Base-by-base conservation (phyloP, 805 yeast species). In the Candida lessepsii region DNA sequence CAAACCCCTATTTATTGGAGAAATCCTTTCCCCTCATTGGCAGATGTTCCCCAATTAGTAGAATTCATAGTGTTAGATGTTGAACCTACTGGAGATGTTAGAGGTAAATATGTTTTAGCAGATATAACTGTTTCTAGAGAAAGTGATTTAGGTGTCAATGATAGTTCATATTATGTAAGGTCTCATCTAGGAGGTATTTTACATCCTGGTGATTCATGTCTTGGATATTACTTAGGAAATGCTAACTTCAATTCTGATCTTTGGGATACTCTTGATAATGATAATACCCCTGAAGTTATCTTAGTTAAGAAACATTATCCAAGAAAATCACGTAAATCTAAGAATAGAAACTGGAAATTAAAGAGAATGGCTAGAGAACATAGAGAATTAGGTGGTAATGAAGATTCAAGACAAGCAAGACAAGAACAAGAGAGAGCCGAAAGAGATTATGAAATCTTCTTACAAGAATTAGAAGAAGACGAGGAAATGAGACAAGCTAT, bases 281-380 rank as follows among this genome's bases (percentile, higher is more conserved):
- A 73, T 44, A 81, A 81, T 48, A 65, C 81, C 16, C 93, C 96
- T 14, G 97, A 90, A 53, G 96, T 90, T 36, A 75, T 88, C 2
- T 63, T 90, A 47, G 95, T 91, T 42, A 88, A 89, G 87, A 90
- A 89, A 60, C 78, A 78, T 64, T 91, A 89, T 70, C 75, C 81
- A 33, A 83, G 96, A 73, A 84, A 83, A 70, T 72, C 80, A 34
- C 79, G 77, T 69, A 83, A 80, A 70, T 67, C 77, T 50, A 83
- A 83, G 77, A 78, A 81, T 73, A 81, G 91, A 75, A 73, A 73
- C 63, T 87, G 96, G 95, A 87, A 84, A 67, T 80, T 91, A 65
- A 86, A 86, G 81, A 85, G 98, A 75, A 90, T 91, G 96, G 98
- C 98, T 27, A 86, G 76, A 58, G 98, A 93, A 67, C 95, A 90